Evolutionary conservation across 2,329 filamentous ascomycete species (phyloP).

Genomic region (Trichoderma atrobrunneum): DNA sequence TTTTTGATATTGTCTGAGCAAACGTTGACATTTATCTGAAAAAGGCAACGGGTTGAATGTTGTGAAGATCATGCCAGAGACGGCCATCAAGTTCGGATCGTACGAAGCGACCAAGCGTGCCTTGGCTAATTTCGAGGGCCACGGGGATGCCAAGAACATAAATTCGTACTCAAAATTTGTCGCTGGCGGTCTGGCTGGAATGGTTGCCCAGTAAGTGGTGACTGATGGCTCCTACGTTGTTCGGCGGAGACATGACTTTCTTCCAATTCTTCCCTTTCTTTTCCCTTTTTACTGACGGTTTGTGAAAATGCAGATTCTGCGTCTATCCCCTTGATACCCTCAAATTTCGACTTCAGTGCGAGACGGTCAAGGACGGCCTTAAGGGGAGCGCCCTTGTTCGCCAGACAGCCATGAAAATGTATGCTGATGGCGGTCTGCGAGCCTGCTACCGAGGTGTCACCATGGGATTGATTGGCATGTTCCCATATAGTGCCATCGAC

Average conservation of each 20-base stretch:
- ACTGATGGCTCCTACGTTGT: not conserved
- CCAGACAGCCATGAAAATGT: conserved; percentile 85
- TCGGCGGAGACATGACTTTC: not conserved
- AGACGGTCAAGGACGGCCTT: conserved; percentile 81
- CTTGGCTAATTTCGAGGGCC: conserved; percentile 82
- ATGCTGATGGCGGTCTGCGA: conserved; percentile 67
- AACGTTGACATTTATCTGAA: not conserved
- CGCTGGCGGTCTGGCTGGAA: conserved; percentile 85
- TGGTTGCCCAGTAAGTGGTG: conserved; percentile 73
- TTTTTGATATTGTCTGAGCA: not conserved
- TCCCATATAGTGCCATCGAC: conserved; percentile 95
- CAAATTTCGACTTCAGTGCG: conserved; percentile 85
- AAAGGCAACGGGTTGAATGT: conserved; percentile 94
- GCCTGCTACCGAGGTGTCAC: conserved; percentile 89
- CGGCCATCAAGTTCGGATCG: conserved; percentile 95
- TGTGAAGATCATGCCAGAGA: conserved; percentile 97
- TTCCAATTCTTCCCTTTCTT: not conserved
- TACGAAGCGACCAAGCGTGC: conserved; percentile 93
- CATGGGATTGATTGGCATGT: conserved; percentile 93
- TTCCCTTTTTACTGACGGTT: conserved; percentile 24
- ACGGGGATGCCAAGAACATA: conserved; percentile 75
- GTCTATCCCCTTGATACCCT: conserved; percentile 92
- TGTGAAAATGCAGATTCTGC: conserved; percentile 57
- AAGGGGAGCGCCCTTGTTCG: conserved; percentile 79
- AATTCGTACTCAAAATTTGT: conserved; percentile 84